Base-by-base conservation (phyloP, 1,139 yeast genomes). In the Pichia sp. region DNA sequence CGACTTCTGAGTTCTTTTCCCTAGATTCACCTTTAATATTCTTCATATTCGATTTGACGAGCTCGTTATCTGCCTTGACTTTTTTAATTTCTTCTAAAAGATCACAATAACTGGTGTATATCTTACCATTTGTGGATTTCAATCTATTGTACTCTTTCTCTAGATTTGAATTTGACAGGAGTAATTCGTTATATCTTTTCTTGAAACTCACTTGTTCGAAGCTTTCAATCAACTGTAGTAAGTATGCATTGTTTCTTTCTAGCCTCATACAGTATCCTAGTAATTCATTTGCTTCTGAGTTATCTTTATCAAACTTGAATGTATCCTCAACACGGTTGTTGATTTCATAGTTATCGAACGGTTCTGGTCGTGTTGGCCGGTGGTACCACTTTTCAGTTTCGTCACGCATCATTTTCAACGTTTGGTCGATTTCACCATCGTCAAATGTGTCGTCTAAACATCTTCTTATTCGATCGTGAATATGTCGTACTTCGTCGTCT, bases 151-250 rank as follows among this genome's bases (percentile, higher is more conserved):
- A 50, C 11, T 58, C 58, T 12, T 42, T 35, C 19, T 47, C 43
- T 19, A 60, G 39, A 7, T 45, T 38, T 19, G 51, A 48, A 28
- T 53, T 57, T 12, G 51, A 51, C 5, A 17, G 4, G 11, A 54
- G 48, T 30, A 62, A 50, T 28, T 57, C 54, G 31, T 42, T 31
- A 41, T 60, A 54, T 35, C 59, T 57, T 7, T 53, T 53, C 24
- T 58, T 60, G 11, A 56, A 57, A 10, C 62, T 54, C 3, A 61
- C 53, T 14, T 53, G 47, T 32, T 58, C 63, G 30, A 55, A 59
- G 19, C 54, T 53, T 8, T 48, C 54, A 4, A 60, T 53, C 31
- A 62, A 37, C 27, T 53, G 50, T 20, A 51, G 9, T 4, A 62
- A 37, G 19, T 51, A 45, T 12, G 53, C 53, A 40, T 62, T 62